These are phyloP conservation scores for Colletotrichum sp. DNA, from an alignment of 2,329 filamentous ascomycete genomes.

Conservation along the genomic window DNA sequence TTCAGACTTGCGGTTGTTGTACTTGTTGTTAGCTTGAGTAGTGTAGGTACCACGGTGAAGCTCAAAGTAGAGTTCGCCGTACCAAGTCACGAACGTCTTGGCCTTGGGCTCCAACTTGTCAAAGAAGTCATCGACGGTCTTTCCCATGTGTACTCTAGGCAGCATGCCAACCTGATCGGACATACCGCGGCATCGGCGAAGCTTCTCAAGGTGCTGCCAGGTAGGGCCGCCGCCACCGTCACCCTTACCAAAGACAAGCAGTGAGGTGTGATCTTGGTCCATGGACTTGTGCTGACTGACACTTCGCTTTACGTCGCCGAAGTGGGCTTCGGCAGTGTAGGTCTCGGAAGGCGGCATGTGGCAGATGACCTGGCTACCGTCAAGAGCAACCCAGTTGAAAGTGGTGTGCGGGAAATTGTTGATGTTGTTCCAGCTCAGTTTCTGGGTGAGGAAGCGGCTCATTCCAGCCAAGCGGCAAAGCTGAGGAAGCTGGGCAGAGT, in stretches of 20 bases:
- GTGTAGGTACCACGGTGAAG: conserved; percentile 97
- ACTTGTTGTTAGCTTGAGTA: conserved; percentile 96
- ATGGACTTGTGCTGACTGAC: conserved; percentile 93
- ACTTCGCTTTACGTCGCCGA: conserved; percentile 91
- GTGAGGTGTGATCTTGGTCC: conserved; percentile 87
- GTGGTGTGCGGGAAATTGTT: conserved; percentile 99
- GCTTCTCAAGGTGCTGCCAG: conserved; percentile 92
- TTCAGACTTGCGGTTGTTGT: conserved; percentile 88
- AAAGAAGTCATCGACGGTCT: conserved; percentile 94
- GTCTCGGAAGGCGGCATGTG: conserved; percentile 98
- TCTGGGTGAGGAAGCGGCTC: conserved; percentile 96
- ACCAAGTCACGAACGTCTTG: conserved; percentile 88
- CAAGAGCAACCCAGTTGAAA: conserved; percentile 97
- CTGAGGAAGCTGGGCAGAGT: conserved; percentile 93
- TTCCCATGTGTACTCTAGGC: conserved; percentile 86
- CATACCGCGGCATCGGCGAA: conserved; percentile 88
- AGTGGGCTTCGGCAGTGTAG: conserved; percentile 92
- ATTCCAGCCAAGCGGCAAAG: conserved; percentile 94
- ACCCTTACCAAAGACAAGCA: conserved; percentile 95
- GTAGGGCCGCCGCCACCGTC: conserved; percentile 96
- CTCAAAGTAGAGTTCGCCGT: conserved; percentile 97
- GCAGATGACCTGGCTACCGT: conserved; percentile 95
- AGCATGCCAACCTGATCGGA: conserved; percentile 85
- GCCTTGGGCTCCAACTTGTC: conserved; percentile 82
- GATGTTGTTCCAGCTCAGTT: conserved; percentile 99